phyloP scores from a whole-genome alignment of 495 filamentous ascomycete species.

The Immersiella caudata region DNA sequence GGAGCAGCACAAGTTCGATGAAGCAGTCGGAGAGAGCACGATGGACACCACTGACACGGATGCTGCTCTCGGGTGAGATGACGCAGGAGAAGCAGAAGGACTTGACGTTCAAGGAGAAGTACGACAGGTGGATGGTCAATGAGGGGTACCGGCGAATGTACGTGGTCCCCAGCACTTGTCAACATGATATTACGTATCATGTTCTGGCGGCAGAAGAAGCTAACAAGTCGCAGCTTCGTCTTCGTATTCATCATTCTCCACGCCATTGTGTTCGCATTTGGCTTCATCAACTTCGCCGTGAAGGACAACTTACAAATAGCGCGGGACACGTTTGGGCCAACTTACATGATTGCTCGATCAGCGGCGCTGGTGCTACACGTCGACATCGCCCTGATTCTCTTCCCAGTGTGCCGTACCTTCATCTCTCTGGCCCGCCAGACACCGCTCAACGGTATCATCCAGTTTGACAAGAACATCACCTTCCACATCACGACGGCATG shows the following conservation, averaged over 20 bases:
- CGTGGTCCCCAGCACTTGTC: constrained; percentile 32
- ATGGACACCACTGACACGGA: constrained; percentile 70
- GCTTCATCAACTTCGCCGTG: constrained; percentile 72
- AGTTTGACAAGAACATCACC: constrained; percentile 80
- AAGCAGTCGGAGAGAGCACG: constrained; percentile 63
- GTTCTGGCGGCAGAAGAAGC: constrained; percentile 4
- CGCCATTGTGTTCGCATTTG: constrained; percentile 69
- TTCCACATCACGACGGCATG: constrained; percentile 80
- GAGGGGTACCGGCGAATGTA: constrained; percentile 76
- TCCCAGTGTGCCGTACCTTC: constrained; percentile 77
- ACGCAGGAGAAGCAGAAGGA: constrained; percentile 62
- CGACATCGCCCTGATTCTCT: constrained; percentile 73
- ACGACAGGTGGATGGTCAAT: constrained; percentile 73
- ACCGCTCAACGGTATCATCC: constrained; percentile 75
- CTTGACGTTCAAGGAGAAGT: constrained; percentile 56
- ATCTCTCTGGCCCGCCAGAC: constrained; percentile 76
- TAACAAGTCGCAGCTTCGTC: constrained; percentile 60
- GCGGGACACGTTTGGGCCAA: constrained; percentile 65
- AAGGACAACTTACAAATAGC: constrained; percentile 69
- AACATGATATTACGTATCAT: not conserved
- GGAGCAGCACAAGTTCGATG: constrained; percentile 31
- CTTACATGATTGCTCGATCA: constrained; percentile 71
- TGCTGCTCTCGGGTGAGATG: constrained; percentile 73
- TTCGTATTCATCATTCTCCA: constrained; percentile 69
- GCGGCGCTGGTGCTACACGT: constrained; percentile 73